These are phyloP conservation scores for Citrus mangshanensis DNA, from an alignment of 345 rosid genomes.

Conservation along the genomic window DNA sequence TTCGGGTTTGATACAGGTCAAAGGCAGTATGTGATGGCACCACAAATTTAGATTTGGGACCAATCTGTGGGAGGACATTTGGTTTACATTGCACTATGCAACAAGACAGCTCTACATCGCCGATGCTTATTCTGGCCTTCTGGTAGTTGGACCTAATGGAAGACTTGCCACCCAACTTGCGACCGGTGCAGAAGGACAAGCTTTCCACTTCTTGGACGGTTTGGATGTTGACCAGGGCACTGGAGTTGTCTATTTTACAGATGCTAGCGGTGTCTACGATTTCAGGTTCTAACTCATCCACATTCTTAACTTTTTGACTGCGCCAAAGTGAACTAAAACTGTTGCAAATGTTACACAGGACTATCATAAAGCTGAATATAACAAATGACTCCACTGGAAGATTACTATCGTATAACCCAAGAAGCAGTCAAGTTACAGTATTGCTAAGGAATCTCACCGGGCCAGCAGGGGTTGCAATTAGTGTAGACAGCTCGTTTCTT, in stretches of 20 bases:
- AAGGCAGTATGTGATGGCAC: conserved; percentile 13
- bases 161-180: conserved; percentile 11
- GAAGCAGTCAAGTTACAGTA: too few species aligned
- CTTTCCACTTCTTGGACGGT: too few species aligned
- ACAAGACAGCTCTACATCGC: conserved; percentile 18
- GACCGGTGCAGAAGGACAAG: not conserved
- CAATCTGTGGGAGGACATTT: conserved; percentile 21
- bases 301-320: too few species aligned
- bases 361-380: too few species aligned
- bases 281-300: too few species aligned
- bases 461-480: conserved; percentile 14
- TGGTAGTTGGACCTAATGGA: conserved; percentile 12
- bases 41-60: not conserved
- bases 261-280: too few species aligned
- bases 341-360: too few species aligned
- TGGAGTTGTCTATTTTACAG: too few species aligned
- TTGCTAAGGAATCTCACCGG: conserved; percentile 7
- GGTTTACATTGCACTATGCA: conserved; percentile 7
- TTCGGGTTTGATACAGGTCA: conserved; percentile 1
- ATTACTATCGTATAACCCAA: too few species aligned
- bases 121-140: conserved; percentile 14
- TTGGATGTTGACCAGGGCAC: too few species aligned
- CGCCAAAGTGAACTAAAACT: too few species aligned
- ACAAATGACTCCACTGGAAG: too few species aligned
- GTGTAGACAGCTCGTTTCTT: not conserved